Conservation (phyloP, 257 asterid species). For the Datura wrightii region DNA sequence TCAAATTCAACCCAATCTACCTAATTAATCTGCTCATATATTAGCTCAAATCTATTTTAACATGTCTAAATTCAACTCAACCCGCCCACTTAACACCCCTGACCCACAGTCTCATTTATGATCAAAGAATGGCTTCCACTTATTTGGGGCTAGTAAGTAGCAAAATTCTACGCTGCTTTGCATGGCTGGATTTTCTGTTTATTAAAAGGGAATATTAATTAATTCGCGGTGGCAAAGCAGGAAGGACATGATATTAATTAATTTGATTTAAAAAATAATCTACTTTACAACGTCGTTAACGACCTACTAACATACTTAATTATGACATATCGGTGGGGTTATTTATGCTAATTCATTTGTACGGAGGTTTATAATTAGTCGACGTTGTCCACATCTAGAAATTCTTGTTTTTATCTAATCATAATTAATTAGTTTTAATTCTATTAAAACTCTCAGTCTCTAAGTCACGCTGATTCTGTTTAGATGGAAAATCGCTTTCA, state of each 20-base stretch:
- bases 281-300: slow-evolving; percentile 24
- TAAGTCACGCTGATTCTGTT: slow-evolving; percentile 28
- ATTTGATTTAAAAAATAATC: neutral
- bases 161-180: slow-evolving; percentile 6
- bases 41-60: no score
- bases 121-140: neutral
- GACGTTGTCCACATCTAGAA: neutral
- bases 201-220: neutral
- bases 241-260: neutral
- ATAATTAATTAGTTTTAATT: neutral
- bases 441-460: neutral
- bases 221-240: slow-evolving; percentile 2
- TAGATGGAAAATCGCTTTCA: slow-evolving; percentile 3
- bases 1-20: no score
- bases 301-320: neutral
- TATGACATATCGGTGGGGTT: slow-evolving; percentile 1
- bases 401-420: neutral
- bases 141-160: neutral
- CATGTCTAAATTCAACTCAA: no score
- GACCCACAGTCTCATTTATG: neutral
- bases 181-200: slow-evolving; percentile 27
- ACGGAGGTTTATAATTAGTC: neutral
- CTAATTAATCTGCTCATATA: no score
- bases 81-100: no score
- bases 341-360: neutral